phyloP scores from a whole-genome alignment of 2,329 filamentous ascomycete genomes.

The Aotearoamyces nothofagi region DNA sequence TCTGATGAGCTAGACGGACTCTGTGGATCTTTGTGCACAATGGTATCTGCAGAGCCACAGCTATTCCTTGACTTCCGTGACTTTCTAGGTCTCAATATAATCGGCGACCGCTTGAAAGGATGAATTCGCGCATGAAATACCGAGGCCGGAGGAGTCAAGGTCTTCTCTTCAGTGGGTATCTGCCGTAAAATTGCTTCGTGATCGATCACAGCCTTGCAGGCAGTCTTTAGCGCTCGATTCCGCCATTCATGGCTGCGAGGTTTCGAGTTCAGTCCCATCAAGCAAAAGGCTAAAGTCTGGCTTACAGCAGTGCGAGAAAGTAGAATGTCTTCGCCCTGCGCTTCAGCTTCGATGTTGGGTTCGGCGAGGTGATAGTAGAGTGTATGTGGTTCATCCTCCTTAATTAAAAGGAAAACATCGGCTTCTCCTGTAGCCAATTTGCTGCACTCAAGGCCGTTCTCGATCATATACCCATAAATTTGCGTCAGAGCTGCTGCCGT shows the following conservation, averaged over 20 bases:
- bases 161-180: not conserved
- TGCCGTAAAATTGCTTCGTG: not conserved
- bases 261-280: conserved; percentile 8
- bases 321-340: conserved; percentile 6
- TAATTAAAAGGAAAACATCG: conserved; percentile 14
- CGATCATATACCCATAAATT: conserved; percentile 33
- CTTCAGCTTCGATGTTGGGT: conserved; percentile 9
- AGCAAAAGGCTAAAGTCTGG: conserved; percentile 8
- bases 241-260: conserved; percentile 8
- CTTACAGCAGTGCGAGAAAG: conserved; percentile 7
- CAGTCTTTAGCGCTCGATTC: conserved; percentile 7
- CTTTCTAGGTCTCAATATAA: not conserved
- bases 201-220: not conserved
- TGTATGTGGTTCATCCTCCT: conserved; percentile 9
- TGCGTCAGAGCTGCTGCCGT: conserved; percentile 28
- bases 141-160: conserved; percentile 1
- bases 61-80: not conserved
- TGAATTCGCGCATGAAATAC: conserved; percentile 4
- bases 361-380: conserved; percentile 10
- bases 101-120: conserved; percentile 1
- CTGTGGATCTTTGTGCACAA: conserved; percentile 5
- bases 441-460: conserved; percentile 20
- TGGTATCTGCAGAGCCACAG: conserved; percentile 5
- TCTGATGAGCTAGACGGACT: conserved; percentile 7
- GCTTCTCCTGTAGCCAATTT: conserved; percentile 14